Evolutionary conservation across 176 grass and related monocot genomes (phyloP).

Genomic region (Oryza rufipogon): DNA sequence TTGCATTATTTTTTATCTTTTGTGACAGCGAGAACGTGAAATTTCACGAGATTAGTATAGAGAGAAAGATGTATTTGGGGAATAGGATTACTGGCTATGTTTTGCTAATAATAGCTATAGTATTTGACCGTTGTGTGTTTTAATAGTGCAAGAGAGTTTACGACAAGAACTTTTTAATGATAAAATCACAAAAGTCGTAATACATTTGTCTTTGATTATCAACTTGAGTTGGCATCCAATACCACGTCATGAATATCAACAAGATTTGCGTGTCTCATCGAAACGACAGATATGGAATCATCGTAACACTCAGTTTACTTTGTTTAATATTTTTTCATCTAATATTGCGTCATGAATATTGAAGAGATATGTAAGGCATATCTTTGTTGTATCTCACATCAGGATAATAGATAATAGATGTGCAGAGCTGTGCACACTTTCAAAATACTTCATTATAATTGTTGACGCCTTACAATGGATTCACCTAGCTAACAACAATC

Average conservation of each 20-base stretch:
- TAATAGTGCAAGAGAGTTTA: background rate
- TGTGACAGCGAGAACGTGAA: too few species aligned
- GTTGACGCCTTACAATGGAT: accelerated
- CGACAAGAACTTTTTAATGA: background rate
- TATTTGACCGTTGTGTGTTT: background rate
- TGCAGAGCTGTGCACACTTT: background rate
- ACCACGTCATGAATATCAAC: too few species aligned
- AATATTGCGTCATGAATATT: too few species aligned
- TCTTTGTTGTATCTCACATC: too few species aligned
- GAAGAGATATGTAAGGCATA: background rate
- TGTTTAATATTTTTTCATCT: too few species aligned
- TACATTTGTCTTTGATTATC: background rate
- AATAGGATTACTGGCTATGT: background rate
- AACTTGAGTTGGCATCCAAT: background rate
- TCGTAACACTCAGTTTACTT: too few species aligned
- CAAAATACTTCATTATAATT: background rate
- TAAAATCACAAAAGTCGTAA: background rate
- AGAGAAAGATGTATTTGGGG: background rate
- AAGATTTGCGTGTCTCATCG: background rate
- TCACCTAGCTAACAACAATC: background rate
- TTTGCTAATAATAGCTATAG: too few species aligned
- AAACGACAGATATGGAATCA: too few species aligned
- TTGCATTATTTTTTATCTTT: too few species aligned
- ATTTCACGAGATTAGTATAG: background rate
- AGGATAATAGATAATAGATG: background rate